Conservation (phyloP, 371 early-diverging fungal genomes). For the Mucor ambiguus region DNA sequence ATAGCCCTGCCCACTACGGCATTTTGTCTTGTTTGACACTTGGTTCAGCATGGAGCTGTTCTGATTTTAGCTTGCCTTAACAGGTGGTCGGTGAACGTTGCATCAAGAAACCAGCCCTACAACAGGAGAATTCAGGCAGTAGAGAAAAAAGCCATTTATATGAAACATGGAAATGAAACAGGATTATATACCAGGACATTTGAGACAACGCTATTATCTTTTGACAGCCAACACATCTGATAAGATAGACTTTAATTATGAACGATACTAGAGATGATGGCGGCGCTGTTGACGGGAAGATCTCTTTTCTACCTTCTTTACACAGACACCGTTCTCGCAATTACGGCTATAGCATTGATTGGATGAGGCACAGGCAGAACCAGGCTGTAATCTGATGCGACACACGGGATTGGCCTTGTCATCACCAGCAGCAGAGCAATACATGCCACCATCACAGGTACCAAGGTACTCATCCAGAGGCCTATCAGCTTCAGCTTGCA, state of each 20-base stretch:
- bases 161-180: not conserved
- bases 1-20: not conserved
- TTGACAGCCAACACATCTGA: not conserved
- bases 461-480: conserved; percentile 7
- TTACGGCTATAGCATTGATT: conserved; percentile 3
- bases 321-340: not conserved
- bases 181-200: not conserved
- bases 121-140: no score
- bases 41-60: not conserved
- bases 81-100: not conserved
- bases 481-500: not conserved
- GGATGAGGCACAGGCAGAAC: conserved; percentile 1
- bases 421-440: conserved; percentile 8
- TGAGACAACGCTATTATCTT: not conserved
- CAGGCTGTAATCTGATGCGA: not conserved
- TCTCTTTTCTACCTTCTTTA: not conserved
- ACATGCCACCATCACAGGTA: conserved; percentile 7
- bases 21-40: not conserved
- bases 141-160: no score
- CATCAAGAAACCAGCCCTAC: not conserved
- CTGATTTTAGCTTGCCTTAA: no score
- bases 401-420: conserved; percentile 4
- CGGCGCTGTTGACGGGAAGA: not conserved
- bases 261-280: not conserved
- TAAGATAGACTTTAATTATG: not conserved